phyloP scores from a whole-genome alignment of 805 yeast species.

The Starmerella potacharoeniae region DNA sequence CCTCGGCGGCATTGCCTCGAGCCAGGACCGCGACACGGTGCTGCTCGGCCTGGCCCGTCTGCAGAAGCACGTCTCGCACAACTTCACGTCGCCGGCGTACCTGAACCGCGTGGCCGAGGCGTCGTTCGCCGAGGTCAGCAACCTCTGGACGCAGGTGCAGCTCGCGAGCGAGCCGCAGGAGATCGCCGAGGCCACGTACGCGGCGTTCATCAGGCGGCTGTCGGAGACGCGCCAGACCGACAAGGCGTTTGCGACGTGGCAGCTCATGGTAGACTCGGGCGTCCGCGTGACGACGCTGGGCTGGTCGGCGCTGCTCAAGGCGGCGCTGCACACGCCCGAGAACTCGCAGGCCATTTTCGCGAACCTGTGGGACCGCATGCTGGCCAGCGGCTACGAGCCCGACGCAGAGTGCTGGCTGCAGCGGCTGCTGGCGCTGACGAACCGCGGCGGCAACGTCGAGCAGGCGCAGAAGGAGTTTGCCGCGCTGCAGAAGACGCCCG shows the following conservation, averaged over 20 bases:
- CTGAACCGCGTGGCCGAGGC: slow-evolving; percentile 19
- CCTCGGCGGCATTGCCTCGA: slow-evolving; percentile 11
- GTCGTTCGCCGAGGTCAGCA: slow-evolving; percentile 21
- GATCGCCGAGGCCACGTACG: slow-evolving; percentile 24
- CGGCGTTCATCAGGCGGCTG: slow-evolving; percentile 25
- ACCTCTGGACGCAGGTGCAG: slow-evolving; percentile 23
- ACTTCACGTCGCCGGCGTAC: slow-evolving; percentile 18
- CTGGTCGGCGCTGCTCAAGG: slow-evolving; percentile 51
- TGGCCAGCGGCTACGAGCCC: slow-evolving; percentile 31
- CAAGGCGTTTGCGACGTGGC: slow-evolving; percentile 37
- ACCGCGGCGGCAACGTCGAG: slow-evolving; percentile 31
- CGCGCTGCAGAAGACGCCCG: slow-evolving; percentile 27
- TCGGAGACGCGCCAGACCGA: slow-evolving; percentile 24
- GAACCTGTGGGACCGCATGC: slow-evolving; percentile 32
- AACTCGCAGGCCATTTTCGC: slow-evolving; percentile 24
- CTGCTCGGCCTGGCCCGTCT: slow-evolving; percentile 17
- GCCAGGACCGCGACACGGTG: slow-evolving; percentile 11
- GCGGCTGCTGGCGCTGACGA: slow-evolving; percentile 40
- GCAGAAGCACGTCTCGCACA: slow-evolving; percentile 17
- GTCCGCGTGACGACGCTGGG: slow-evolving; percentile 34
- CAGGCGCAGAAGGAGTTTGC: slow-evolving; percentile 35
- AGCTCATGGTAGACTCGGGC: slow-evolving; percentile 31
- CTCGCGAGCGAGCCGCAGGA: slow-evolving; percentile 19
- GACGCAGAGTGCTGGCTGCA: slow-evolving; percentile 35
- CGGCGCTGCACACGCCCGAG: slow-evolving; percentile 31